Evolutionary conservation across 2,329 filamentous ascomycete species (phyloP).

Genomic region (Aspergillus arachidicola): DNA sequence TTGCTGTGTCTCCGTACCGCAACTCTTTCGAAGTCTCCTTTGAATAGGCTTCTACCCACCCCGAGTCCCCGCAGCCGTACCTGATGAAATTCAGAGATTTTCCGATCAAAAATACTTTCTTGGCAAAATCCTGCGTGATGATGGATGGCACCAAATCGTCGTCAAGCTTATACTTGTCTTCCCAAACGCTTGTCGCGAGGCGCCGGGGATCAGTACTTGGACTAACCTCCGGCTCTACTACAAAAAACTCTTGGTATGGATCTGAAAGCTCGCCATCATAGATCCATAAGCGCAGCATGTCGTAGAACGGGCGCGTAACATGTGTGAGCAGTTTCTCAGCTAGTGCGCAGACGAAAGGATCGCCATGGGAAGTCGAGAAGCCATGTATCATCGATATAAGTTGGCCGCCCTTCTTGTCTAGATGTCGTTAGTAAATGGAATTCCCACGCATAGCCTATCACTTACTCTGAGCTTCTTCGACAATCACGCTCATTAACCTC

Average conservation of each 20-base stretch:
- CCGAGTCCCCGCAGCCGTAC: conserved; percentile 88
- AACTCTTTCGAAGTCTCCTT: conserved; percentile 91
- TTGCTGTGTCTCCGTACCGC: conserved; percentile 88
- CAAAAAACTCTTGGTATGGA: conserved; percentile 93
- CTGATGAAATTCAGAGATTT: conserved; percentile 98
- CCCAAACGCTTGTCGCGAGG: conserved; percentile 86
- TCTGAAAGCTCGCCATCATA: conserved; percentile 98
- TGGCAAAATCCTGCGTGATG: conserved; percentile 88
- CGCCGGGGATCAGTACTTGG: conserved; percentile 53
- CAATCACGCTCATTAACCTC: conserved; percentile 89
- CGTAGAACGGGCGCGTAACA: conserved; percentile 93
- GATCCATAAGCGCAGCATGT: conserved; percentile 94
- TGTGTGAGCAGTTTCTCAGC: conserved; percentile 84
- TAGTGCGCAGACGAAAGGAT: conserved; percentile 91
- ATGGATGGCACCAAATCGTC: conserved; percentile 89
- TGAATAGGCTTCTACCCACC: conserved; percentile 95
- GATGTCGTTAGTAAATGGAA: conserved; percentile 10
- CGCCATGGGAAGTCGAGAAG: conserved; percentile 90
- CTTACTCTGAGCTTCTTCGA: conserved; percentile 80
- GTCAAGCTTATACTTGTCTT: conserved; percentile 91
- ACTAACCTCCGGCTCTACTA: conserved; percentile 72
- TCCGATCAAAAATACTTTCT: conserved; percentile 95
- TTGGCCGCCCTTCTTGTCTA: conserved; percentile 78
- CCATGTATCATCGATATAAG: conserved; percentile 91
- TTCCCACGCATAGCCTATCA: conserved; percentile 6